phyloP scores from a whole-genome alignment of 1,139 yeast genomes.

The Hyphopichia pseudoburtonii region DNA sequence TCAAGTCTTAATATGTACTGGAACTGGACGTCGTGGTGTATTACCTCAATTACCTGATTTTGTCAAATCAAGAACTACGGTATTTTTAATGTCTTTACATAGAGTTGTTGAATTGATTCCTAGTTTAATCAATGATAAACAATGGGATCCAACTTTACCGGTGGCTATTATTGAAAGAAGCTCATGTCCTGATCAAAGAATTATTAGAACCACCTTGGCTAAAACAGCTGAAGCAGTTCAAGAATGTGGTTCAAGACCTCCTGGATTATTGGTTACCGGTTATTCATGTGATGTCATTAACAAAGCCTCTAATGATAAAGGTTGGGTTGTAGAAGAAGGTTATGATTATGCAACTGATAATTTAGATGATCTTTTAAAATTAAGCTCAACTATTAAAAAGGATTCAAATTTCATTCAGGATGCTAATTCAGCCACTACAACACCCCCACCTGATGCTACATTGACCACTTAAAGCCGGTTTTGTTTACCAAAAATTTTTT shows the following conservation, averaged over 20 bases:
- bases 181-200: conserved; percentile 88
- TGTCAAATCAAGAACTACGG: conserved; percentile 71
- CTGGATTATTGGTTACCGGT: conserved; percentile 86
- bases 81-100: conserved; percentile 89
- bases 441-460: background rate
- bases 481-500: no score
- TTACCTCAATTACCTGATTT: conserved; percentile 78
- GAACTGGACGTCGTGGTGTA: conserved; percentile 88
- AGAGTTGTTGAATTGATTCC: conserved; percentile 70
- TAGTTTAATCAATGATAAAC: conserved; percentile 48
- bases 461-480: no score
- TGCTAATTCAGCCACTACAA: background rate
- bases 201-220: conserved; percentile 70
- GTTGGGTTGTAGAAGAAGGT: conserved; percentile 67
- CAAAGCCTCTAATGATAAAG: conserved; percentile 21
- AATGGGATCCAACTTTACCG: conserved; percentile 74
- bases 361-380: conserved; percentile 1
- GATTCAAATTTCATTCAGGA: background rate
- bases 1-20: conserved; percentile 90
- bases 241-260: conserved; percentile 88
- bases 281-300: conserved; percentile 67
- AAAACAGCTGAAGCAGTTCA: conserved; percentile 72
- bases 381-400: conserved; percentile 2
- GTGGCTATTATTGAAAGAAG: conserved; percentile 90
- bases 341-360: conserved; percentile 13